Evolutionary conservation across 495 filamentous ascomycete genomes (phyloP).

Genomic region (Aspergillus affinis): DNA sequence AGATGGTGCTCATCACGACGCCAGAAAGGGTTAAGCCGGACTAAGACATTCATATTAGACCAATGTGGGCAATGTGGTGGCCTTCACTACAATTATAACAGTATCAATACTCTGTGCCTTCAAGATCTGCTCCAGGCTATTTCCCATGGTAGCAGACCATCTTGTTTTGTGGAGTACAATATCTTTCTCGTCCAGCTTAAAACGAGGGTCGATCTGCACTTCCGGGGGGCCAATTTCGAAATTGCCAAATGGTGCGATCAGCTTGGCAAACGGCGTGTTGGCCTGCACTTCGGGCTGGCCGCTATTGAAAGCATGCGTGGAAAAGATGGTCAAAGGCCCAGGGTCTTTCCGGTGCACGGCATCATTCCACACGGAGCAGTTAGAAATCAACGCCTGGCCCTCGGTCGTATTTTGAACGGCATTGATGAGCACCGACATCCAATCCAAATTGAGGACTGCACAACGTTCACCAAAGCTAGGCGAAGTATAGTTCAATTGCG

Average conservation of each 20-base stretch:
- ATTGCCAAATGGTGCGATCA: constrained; percentile 23
- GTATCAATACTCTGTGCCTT: constrained; percentile 39
- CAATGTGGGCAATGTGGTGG: neutral
- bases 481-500: neutral
- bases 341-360: constrained; percentile 34
- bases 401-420: constrained; percentile 28
- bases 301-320: constrained; percentile 37
- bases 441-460: constrained; percentile 47
- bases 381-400: constrained; percentile 24
- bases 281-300: constrained; percentile 32
- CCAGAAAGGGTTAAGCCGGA: constrained; percentile 44
- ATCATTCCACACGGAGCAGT: constrained; percentile 34
- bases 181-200: constrained; percentile 34
- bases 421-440: constrained; percentile 39
- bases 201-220: constrained; percentile 30
- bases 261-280: constrained; percentile 32
- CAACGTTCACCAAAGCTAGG: constrained; percentile 35
- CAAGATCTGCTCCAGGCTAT: constrained; percentile 44
- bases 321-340: constrained; percentile 40
- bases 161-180: constrained; percentile 42
- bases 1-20: constrained; percentile 43
- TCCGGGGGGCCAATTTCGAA: constrained; percentile 20
- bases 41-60: constrained; percentile 17
- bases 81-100: constrained; percentile 37
- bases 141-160: constrained; percentile 43